Evolutionary conservation across 805 yeast species (phyloP).

Genomic region (Nakazawaea siamensis): DNA sequence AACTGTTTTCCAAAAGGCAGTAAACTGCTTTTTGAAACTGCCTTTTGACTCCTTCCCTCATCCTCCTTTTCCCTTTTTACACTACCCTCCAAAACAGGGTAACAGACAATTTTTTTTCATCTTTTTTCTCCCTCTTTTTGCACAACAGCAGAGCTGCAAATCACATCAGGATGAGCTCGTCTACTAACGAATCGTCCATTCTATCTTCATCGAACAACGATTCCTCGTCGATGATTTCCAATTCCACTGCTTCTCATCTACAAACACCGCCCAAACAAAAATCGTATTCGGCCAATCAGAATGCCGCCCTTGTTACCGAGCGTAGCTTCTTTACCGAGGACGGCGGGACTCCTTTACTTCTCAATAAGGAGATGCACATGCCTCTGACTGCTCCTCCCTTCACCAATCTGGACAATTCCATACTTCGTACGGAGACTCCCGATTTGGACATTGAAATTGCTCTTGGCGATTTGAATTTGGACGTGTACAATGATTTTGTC

Average conservation of each 20-base stretch:
- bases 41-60: not conserved
- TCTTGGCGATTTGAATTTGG: slow-evolving; percentile 10
- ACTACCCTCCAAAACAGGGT: not conserved
- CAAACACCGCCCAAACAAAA: too few relatives aligned
- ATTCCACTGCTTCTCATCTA: too few relatives aligned
- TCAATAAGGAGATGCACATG: too few relatives aligned
- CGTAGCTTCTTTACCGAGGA: too few relatives aligned
- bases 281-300: too few relatives aligned
- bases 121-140: not conserved
- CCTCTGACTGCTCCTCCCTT: slow-evolving; percentile 6
- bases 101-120: not conserved
- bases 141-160: too few relatives aligned
- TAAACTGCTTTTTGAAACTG: too few relatives aligned
- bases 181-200: slow-evolving; percentile 9
- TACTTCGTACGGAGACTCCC: slow-evolving; percentile 10
- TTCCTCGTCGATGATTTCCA: slow-evolving; percentile 3
- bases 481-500: slow-evolving; percentile 7
- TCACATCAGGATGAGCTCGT: slow-evolving; percentile 9
- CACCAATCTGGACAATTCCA: slow-evolving; percentile 1
- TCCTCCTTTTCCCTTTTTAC: not conserved
- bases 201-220: slow-evolving; percentile 3
- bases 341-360: too few relatives aligned
- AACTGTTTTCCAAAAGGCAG: too few relatives aligned
- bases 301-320: too few relatives aligned
- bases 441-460: slow-evolving; percentile 11